Conservation (phyloP, 192 early-diverging fungal species). For the Entophlyctis luteolus region DNA sequence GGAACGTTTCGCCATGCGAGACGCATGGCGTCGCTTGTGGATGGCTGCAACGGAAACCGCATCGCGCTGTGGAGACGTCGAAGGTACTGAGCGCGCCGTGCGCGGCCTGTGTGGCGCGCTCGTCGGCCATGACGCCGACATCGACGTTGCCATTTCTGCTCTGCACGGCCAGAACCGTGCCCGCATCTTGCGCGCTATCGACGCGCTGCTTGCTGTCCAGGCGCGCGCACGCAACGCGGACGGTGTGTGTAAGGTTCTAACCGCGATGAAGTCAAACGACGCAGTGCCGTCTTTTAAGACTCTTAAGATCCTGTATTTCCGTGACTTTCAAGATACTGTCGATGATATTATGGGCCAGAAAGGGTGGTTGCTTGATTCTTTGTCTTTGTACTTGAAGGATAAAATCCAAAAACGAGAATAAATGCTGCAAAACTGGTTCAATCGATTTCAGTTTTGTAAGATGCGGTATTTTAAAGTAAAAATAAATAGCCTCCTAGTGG, state of each 20-base stretch:
- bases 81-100: background rate
- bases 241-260: background rate
- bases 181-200: background rate
- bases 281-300: background rate
- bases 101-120: background rate
- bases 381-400: too few species aligned
- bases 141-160: too few species aligned
- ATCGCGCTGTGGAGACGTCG: background rate
- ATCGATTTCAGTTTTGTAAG: background rate
- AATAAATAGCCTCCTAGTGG: too few species aligned
- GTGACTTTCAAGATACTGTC: background rate
- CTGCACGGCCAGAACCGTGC: background rate
- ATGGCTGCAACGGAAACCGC: background rate
- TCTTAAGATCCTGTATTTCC: background rate
- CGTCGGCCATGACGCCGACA: background rate
- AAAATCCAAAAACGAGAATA: too few species aligned
- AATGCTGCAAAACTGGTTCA: too few species aligned
- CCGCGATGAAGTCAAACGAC: background rate
- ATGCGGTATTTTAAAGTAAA: too few species aligned
- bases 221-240: background rate
- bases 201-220: background rate
- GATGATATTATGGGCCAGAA: background rate
- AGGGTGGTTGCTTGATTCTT: background rate
- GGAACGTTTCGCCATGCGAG: background rate
- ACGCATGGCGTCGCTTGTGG: slow-evolving; percentile 9